phyloP scores from a whole-genome alignment of 192 early-diverging fungal genomes.

The Spinellus fusiger region DNA sequence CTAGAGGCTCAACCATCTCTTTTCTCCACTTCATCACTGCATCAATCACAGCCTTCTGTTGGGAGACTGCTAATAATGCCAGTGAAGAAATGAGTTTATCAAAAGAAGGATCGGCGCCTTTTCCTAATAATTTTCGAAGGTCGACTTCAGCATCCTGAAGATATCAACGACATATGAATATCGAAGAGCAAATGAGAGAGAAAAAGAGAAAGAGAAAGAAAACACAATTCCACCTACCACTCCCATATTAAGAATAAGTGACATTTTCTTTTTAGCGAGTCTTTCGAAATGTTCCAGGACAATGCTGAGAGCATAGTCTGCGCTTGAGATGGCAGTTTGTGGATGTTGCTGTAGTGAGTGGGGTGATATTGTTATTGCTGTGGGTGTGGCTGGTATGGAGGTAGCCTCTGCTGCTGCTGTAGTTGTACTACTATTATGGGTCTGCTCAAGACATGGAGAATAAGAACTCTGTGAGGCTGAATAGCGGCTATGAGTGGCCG shows the following conservation, averaged over 20 bases:
- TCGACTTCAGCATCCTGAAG: conserved; percentile 61
- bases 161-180: background rate
- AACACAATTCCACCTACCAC: conserved; percentile 23
- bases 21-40: conserved; percentile 73
- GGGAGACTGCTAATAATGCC: conserved; percentile 74
- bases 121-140: conserved; percentile 50
- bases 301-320: conserved; percentile 51
- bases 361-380: background rate
- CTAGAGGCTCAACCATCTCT: conserved; percentile 47
- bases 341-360: background rate
- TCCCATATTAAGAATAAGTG: conserved; percentile 31
- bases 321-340: conserved; percentile 10
- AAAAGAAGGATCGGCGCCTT: conserved; percentile 68
- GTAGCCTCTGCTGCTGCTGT: background rate
- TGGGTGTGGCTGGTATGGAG: background rate
- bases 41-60: conserved; percentile 82
- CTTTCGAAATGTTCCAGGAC: conserved; percentile 55
- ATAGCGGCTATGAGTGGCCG: too few relatives aligned
- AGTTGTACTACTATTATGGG: too few relatives aligned
- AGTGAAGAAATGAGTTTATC: conserved; percentile 77
- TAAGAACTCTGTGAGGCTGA: too few relatives aligned
- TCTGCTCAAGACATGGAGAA: too few relatives aligned
- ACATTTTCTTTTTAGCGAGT: conserved; percentile 50
- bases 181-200: background rate
- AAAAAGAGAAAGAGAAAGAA: conserved; percentile 2